Base-by-base conservation (phyloP, 1,284 basidiomycete genomes). In the Lentinus polychrous region DNA sequence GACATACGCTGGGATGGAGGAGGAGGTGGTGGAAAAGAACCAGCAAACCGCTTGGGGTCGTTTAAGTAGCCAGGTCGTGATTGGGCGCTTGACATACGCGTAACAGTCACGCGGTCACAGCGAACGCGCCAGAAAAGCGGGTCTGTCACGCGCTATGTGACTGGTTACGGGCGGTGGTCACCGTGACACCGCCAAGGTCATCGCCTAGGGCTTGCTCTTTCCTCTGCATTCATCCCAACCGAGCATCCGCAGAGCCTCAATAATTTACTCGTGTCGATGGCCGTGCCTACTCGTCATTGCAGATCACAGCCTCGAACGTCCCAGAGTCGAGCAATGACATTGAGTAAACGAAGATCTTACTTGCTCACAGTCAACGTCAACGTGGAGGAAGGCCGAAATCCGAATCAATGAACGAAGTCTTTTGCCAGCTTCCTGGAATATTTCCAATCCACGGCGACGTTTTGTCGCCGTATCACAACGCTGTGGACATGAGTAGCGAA, bases 21-120 rank as follows among this genome's bases (percentile, higher is more conserved):
- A 40, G 12, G 39, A 23, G 20, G 39, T 4, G 39, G 5, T 20
- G 22, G 39, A 20, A 6, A 23, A 12, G 39, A 40, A 40, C 17
- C 20, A 40, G n/a, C n/a, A 27, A 27, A 27, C 5, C 4, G 27
- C 4, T 10, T 27, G 5, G 27, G 4, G 27, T 27, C 27, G 27
- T 27, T 27, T 27, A 27, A 27, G 27, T 27, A 27, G 27, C 27
- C 27, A 27, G 27, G 27, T 27, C 27, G 27, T 27, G 27, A 27
- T 27, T 22, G 39, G 39, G 39, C 39, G 39, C 39, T 40, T 40
- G 17, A 23, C 39, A 37, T 40, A 23, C 20, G 39, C 17, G 39
- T 23, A 23, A 23, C n/a, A n/a, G 20, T 40, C 39, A 40, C 39
- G 20, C 20, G 12, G 39, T 40, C 39, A 40, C 39, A 40, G 6